Conservation (phyloP, 495 filamentous ascomycete genomes). For the Lichenothelia convexa region DNA sequence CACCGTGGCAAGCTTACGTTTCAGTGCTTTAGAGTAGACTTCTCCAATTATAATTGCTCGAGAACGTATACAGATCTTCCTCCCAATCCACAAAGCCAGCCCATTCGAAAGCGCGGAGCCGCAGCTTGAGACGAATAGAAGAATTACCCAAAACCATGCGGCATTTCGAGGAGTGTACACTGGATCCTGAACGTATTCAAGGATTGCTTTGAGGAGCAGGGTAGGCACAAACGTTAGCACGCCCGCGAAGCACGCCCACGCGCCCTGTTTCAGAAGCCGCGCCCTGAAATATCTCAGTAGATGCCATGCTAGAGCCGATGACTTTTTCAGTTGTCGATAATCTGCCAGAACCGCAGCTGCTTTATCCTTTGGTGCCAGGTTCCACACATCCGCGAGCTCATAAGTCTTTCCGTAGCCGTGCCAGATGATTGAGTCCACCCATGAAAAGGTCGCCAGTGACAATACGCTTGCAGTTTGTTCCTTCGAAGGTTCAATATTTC, state of each 20-base stretch:
- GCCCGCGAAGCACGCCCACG: conserved; percentile 61
- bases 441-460: conserved; percentile 72
- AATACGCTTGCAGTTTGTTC: conserved; percentile 77
- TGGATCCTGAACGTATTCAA: conserved; percentile 83
- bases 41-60: conserved; percentile 94
- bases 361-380: conserved; percentile 72
- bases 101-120: conserved; percentile 62
- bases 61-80: conserved; percentile 81
- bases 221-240: conserved; percentile 82
- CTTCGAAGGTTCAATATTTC: conserved; percentile 62
- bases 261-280: conserved; percentile 55
- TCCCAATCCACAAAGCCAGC: conserved; percentile 84
- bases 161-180: conserved; percentile 63
- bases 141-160: conserved; percentile 87
- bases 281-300: conserved; percentile 68
- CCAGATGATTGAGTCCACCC: conserved; percentile 80
- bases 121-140: conserved; percentile 65
- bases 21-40: conserved; percentile 92
- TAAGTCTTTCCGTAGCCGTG: conserved; percentile 78
- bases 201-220: conserved; percentile 71
- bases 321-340: conserved; percentile 76
- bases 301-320: conserved; percentile 60
- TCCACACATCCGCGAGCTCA: conserved; percentile 78
- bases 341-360: conserved; percentile 57
- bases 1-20: conserved; percentile 61